Base-by-base conservation (phyloP, 2,329 filamentous ascomycete genomes). In the Exophiala phaeomuriformis region DNA sequence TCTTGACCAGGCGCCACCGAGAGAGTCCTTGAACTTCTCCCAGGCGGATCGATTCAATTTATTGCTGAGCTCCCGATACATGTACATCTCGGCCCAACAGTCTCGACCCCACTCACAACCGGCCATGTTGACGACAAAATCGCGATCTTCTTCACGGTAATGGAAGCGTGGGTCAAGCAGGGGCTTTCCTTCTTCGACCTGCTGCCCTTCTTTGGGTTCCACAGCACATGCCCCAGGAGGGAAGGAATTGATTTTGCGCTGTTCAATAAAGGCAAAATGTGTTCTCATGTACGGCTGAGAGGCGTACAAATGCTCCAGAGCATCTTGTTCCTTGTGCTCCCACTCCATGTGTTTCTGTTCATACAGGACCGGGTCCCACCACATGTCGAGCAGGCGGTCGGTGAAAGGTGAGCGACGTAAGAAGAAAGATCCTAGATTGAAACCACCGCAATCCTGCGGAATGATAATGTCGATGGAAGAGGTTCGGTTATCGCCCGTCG, bases 271-370 rank as follows among this genome's bases (percentile, higher is more conserved):
- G 3, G 83, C 91, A 2, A 90, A 84, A 64, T 93, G 87, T 52
- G 88, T 83, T 55, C 93, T 83, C 50, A 97, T 83, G 90, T 93
- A 98, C 0, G 93, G 88, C 68, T 97, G 91, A 51, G 85, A 86
- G 53, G 78, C 80, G 73, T 98, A 98, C 58, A 98, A 77, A 72
- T 95, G 86, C 72, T 96, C 90, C 40, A 98, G 75, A 1, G 90
- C 89, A 67, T 97, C 90, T 72, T 98, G 93, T 70, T 98, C 93
- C 69, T 97, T 97, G 76, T 98, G 93, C 66, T 93, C 90, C 93
- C 93, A 98, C 58, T 93, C 82, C 90, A 96, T 96, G 69, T 98
- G 93, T 68, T 90, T 94, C 72, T 98, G 93, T 72, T 98, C 93
- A 69, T 98, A 98, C 53, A 86, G 83, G 31, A 97, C 90, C 0